Evolutionary conservation across 345 rosid species (phyloP), one percentile per base, ranked within the genome.

Genomic region (Xanthoceras sorbifolium): DNA sequence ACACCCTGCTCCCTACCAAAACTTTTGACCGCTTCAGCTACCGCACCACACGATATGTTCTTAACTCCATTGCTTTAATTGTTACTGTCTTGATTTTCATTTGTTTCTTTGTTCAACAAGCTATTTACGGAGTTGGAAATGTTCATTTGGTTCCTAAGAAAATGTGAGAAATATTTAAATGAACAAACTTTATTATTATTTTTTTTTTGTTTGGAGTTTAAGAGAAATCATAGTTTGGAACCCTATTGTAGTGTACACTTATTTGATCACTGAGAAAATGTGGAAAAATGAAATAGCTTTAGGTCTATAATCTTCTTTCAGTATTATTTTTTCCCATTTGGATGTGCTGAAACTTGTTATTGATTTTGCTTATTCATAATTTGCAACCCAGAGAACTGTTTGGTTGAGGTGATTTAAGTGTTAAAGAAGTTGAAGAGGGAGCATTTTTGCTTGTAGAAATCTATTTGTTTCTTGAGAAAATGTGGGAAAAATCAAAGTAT

Each of bases 91-190:
- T 92, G 82, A 90, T 92, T 32, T 90, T 89, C 69, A 91, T 85
- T 75, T 92, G 94, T 81, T 85, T 89, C 79, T 76, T 91, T 38
- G 87, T 90, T 63, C 88, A 94, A 80, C 90, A 97, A 20, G 86
- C 97, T 73, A 91, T 94, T 67, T 89, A 91, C 92, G 87, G 91
- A 89, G 89, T 88, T 77, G 97, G 98, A 74, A 94, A 86, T 88
- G 98, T 91, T 72, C 48, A 42, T 54, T 28, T 70, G 11, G 38
- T 17, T 48, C 36, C 26, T 20, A 34, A 60, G 38, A 42, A 64
- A 46, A 28, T 25, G 31, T 59, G 36, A 59, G 29, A 55, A 76
- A 32, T 32, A 4, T 42, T n/a, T 42, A 42, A 2, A 17, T 5
- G 22, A 25, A 34, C 29, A 31, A 31, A 42, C 46, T 4, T 10